Evolutionary conservation across 2,329 filamentous ascomycete species (phyloP).

Genomic region (Alternaria atra): DNA sequence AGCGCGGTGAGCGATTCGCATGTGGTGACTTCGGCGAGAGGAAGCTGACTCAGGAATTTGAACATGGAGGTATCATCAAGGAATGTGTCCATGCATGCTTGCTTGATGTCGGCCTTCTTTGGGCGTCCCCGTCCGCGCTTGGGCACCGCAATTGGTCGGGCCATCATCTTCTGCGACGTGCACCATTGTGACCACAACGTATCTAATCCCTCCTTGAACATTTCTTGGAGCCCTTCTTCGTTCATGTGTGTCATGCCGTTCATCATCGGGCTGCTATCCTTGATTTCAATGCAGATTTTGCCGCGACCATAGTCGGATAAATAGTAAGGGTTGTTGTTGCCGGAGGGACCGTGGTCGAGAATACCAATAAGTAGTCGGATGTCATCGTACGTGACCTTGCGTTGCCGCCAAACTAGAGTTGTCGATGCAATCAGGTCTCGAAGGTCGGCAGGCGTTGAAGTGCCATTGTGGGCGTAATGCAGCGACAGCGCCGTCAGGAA

Average conservation of each 20-base stretch:
- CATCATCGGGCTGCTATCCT: constrained; percentile 40
- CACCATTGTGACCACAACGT: constrained; percentile 57
- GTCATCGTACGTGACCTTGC: constrained; percentile 57
- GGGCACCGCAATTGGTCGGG: constrained; percentile 42
- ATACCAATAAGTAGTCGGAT: constrained; percentile 58
- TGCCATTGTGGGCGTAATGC: constrained; percentile 61
- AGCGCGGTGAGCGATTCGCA: constrained; percentile 63
- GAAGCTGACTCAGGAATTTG: constrained; percentile 65
- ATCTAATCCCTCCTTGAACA: constrained; percentile 61
- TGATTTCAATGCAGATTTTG: constrained; percentile 55
- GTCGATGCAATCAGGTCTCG: constrained; percentile 51
- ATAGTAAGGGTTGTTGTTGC: constrained; percentile 47
- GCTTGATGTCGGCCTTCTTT: constrained; percentile 37
- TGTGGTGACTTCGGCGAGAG: constrained; percentile 62
- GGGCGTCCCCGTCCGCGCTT: constrained; percentile 48
- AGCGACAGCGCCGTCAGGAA: constrained; percentile 61
- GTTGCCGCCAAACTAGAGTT: constrained; percentile 57
- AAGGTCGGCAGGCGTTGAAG: constrained; percentile 55
- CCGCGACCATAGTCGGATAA: constrained; percentile 56
- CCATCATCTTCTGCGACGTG: constrained; percentile 31
- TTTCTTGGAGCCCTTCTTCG: constrained; percentile 59
- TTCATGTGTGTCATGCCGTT: constrained; percentile 48
- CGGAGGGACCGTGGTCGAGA: constrained; percentile 41
- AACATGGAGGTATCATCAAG: constrained; percentile 45
- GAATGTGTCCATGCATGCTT: constrained; percentile 61